These are phyloP conservation scores for Ophiorrhiza pumila DNA, from an alignment of 257 asterid species.

Conservation along the genomic window DNA sequence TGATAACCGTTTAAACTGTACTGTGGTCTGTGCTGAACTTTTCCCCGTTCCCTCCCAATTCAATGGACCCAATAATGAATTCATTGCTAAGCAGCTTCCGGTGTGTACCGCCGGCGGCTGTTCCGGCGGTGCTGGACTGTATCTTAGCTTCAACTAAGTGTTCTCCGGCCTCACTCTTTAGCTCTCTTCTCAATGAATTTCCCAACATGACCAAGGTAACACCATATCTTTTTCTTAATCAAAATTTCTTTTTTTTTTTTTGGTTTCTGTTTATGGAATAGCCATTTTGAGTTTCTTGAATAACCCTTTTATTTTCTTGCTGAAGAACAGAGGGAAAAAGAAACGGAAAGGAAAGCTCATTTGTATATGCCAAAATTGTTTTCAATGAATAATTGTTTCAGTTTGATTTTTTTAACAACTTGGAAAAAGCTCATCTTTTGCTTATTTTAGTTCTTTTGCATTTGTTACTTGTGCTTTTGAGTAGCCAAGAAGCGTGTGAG, in stretches of 20 bases:
- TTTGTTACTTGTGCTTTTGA: not conserved
- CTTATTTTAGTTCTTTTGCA: not conserved
- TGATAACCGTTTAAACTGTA: not conserved
- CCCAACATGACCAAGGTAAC: conserved; percentile 54
- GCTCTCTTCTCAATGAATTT: conserved; percentile 47
- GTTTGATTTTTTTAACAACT: not conserved
- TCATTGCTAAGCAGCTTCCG: conserved; percentile 68
- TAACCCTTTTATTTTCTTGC: not conserved
- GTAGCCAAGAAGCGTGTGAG: not conserved
- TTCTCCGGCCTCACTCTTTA: conserved; percentile 59
- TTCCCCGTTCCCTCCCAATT: not conserved
- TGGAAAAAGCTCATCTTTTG: not conserved
- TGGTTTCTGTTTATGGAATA: not conserved
- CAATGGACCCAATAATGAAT: conserved; percentile 47
- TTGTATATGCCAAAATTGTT: not conserved
- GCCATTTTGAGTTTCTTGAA: not conserved
- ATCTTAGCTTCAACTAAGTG: conserved; percentile 53
- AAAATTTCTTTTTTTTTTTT: not conserved
- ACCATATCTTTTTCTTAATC: not conserved
- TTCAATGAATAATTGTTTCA: not conserved
- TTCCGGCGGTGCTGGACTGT: conserved; percentile 79
- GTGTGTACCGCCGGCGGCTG: conserved; percentile 64
- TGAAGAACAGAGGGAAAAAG: not conserved
- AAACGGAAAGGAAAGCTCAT: not conserved
- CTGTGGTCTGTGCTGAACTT: not conserved